Evolutionary conservation across 2,329 filamentous ascomycete genomes (phyloP), one percentile per base, ranked within the genome.

Genomic region (Paracoccidioides lutzii): DNA sequence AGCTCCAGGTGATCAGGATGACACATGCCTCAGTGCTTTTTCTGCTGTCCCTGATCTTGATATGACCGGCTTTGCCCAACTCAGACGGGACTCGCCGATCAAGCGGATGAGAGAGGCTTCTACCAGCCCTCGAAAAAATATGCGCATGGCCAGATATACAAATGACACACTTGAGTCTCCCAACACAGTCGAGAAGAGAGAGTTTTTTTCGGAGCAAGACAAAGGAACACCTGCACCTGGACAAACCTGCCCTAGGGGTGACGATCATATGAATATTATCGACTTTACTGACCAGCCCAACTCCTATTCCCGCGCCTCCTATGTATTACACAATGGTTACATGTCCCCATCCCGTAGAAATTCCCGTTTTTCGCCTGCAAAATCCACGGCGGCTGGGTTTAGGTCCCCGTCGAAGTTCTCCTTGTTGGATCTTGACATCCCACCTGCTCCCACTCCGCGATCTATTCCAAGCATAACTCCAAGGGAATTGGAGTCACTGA

Each of bases 401-500:
- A 64, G 68, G 15, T 68, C 70, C 3, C 70, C 71, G 3, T 70
- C 69, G 48, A 82, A 87, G 62, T 77, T 82, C 38, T 88, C 85
- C 64, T 79, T 93, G 45, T 81, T 94, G 49, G 89, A 95, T 70
- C 93, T 94, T 67, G 93, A 97, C 64, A 86, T 97, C 8, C 90
- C 90, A n/a, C 89, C 91, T 0, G 83, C 90, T 62, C 90, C 91
- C 1, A 97, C 93, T 0, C 93, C 93, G 12, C 84, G 91, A 59
- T 95, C 89, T 55, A 81, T 97, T 41, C 93, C 93, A 0, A 88
- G 85, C 7, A 86, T 97, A 62, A 95, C 90, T 1, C 88, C 93
- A 1, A 83, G 93, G 38, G 93, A 98, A 72, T 77, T 97, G 2
- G 93, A 98, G 68, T 88, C 87, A 12, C 78, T 97, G 58, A 97